Conservation (phyloP, 106 monocot species). For the Triglochin maritima region DNA sequence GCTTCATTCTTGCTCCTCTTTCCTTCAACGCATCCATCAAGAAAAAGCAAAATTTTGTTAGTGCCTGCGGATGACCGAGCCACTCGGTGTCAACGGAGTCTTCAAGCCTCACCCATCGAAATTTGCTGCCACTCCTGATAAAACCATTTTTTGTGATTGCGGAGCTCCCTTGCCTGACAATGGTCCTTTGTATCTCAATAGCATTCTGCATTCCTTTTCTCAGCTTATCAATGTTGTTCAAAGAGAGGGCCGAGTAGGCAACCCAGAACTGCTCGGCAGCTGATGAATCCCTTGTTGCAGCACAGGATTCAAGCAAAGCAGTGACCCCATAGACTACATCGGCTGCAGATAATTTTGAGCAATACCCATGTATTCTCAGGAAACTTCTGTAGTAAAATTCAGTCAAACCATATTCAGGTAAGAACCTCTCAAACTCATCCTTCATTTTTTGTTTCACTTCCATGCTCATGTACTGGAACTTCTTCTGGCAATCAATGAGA, state of each 20-base stretch:
- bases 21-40: conserved; percentile 93
- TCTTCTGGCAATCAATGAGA: conserved; percentile 84
- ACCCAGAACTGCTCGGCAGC: conserved; percentile 68
- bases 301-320: conserved; percentile 63
- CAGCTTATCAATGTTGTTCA: conserved; percentile 53
- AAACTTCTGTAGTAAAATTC: conserved; percentile 89
- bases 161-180: conserved; percentile 82
- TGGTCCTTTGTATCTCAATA: conserved; percentile 83
- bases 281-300: conserved; percentile 31
- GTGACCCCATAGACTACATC: conserved; percentile 93
- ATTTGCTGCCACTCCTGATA: conserved; percentile 74
- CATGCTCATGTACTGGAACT: conserved; percentile 94
- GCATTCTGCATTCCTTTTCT: conserved; percentile 85
- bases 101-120: conserved; percentile 89
- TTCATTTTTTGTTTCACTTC: conserved; percentile 80
- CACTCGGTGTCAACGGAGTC: conserved; percentile 63
- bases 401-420: conserved; percentile 80
- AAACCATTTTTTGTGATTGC: conserved; percentile 88
- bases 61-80: conserved; percentile 67
- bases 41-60: conserved; percentile 88
- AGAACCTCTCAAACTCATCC: conserved; percentile 61
- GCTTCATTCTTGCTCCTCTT: conserved; percentile 92
- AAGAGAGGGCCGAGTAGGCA: conserved; percentile 73
- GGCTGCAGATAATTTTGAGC: conserved; percentile 78
- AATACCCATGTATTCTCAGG: conserved; percentile 64